These are phyloP conservation scores for Backusella sp. DNA, from an alignment of 192 early-diverging fungal genomes.

Conservation along the genomic window DNA sequence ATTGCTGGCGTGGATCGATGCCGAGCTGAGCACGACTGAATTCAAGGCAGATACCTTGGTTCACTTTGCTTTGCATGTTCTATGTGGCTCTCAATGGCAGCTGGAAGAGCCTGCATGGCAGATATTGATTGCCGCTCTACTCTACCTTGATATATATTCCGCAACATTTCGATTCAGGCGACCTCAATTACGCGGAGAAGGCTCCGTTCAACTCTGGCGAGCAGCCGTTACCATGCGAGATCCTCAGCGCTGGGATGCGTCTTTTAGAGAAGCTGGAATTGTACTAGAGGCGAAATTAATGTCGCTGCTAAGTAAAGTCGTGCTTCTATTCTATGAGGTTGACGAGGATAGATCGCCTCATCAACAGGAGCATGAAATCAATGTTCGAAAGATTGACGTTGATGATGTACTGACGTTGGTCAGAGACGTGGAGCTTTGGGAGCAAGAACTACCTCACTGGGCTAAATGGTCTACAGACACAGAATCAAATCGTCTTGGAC, in stretches of 20 bases:
- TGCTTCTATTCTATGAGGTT: conserved; percentile 3
- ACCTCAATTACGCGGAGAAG: conserved; percentile 4
- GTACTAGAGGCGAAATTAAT: conserved; percentile 17
- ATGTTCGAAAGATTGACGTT: conserved; percentile 32
- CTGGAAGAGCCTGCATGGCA: background rate
- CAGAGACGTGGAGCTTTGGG: conserved; percentile 34
- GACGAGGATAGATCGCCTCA: conserved; percentile 3
- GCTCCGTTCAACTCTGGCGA: background rate
- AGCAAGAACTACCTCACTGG: conserved; percentile 26
- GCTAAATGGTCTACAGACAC: conserved; percentile 11
- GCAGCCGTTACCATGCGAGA: background rate
- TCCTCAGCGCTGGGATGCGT: background rate
- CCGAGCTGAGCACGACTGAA: background rate
- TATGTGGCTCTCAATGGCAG: background rate
- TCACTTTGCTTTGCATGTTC: background rate
- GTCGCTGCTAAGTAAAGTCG: conserved; percentile 16
- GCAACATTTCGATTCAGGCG: conserved; percentile 10
- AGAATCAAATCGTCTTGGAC: background rate
- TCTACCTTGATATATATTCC: conserved; percentile 23
- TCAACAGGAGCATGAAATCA: background rate
- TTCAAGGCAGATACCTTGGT: background rate
- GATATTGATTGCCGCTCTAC: background rate
- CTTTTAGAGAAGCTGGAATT: background rate
- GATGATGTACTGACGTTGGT: conserved; percentile 34
- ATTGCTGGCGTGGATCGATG: conserved; percentile 13